Evolutionary conservation across 495 filamentous ascomycete genomes (phyloP), one percentile per base, ranked within the genome.

Genomic region (Penicillium goetzii): DNA sequence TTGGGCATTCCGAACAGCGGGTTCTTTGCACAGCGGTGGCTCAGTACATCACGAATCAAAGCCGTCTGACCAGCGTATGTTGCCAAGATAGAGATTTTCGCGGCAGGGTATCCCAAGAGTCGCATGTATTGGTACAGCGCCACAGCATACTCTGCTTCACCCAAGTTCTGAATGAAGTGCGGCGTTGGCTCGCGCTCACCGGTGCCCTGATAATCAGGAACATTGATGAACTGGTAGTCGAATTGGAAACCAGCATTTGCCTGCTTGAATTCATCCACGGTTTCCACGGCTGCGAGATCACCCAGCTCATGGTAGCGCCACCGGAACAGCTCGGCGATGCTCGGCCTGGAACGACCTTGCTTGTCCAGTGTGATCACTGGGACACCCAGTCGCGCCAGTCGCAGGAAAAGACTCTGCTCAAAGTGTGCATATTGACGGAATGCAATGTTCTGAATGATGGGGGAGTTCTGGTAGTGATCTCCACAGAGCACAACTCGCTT

Each of bases 101-200:
- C 84, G 2, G 92, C 90, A n/a, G 96, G 93, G 75, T 99, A 99
- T 12, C 93, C 95, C 8, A 99, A 86, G 53, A 99, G 81, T 28
- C 95, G 90, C 96, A 99, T 98, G 70, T 97, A 99, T 78, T 96
- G 92, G 77, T 88, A 99, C 53, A 98, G 83, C 28, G 96, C 96
- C 43, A 97, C 95, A 10, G 92, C 90, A 69, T 98, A 98, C 78
- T 99, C 95, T 0, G 95, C 95, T 74, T 99, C 95, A 30, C 96
- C 95, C 26, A 98, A 78, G 68, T 99, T 99, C 76, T 98, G 96
- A 59, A 97, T 90, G 73, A 97, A 98, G 75, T 99, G 94, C 41
- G 93, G 92, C n/a, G 87, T 90, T 3, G 95, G 95, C 71, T 97
- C 92, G 19, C 84, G 84, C 77, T 99, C 95, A 56, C 96, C 96